Percentiles rank a stretch among this genome's conserved stretches.
phyloP scores from a whole-genome alignment of 2,329 filamentous ascomycete species.

The Drechslera avenae region DNA sequence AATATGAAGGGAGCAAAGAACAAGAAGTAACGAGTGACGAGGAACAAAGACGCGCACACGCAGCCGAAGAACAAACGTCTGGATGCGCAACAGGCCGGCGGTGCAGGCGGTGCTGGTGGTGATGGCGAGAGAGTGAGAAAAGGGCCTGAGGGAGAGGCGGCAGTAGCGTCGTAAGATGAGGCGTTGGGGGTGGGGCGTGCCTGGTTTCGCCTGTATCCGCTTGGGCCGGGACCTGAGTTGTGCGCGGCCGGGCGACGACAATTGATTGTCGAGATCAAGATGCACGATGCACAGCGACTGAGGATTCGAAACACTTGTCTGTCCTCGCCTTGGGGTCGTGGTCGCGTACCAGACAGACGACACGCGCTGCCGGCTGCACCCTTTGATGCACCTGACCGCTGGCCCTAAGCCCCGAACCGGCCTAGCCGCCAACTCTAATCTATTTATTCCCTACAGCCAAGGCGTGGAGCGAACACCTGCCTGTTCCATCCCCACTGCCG shows the following conservation, averaged over 20 bases:
- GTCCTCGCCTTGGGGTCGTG: neutral
- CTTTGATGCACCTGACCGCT: constrained; percentile 11
- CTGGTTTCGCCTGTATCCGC: constrained; percentile 25
- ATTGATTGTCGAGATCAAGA: no score
- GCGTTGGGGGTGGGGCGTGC: constrained; percentile 21
- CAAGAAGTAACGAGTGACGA: constrained; percentile 20
- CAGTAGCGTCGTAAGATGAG: constrained; percentile 15
- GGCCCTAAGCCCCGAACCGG: neutral
- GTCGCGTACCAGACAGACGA: neutral
- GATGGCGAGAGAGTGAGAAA: constrained; percentile 3
- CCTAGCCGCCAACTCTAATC: constrained; percentile 16
- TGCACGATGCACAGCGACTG: constrained; percentile 1
- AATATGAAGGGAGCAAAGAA: neutral
- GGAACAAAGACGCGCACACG: constrained; percentile 6
- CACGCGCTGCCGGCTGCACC: neutral
- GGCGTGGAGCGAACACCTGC: constrained; percentile 11
- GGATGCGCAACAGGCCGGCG: constrained; percentile 1
- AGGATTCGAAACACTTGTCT: constrained; percentile 12
- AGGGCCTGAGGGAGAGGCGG: constrained; percentile 7
- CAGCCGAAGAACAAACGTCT: constrained; percentile 5
- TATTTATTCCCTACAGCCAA: constrained; percentile 22
- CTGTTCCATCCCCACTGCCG: constrained; percentile 6
- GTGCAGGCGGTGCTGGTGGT: constrained; percentile 1
- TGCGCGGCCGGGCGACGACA: constrained; percentile 19
- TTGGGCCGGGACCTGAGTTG: constrained; percentile 20